A percentile compares a stretch with the other conserved stretches of the same genome.
Evolutionary conservation across 805 yeast species (phyloP).

Genomic region (Zygosaccharomyces kombuchaensis): DNA sequence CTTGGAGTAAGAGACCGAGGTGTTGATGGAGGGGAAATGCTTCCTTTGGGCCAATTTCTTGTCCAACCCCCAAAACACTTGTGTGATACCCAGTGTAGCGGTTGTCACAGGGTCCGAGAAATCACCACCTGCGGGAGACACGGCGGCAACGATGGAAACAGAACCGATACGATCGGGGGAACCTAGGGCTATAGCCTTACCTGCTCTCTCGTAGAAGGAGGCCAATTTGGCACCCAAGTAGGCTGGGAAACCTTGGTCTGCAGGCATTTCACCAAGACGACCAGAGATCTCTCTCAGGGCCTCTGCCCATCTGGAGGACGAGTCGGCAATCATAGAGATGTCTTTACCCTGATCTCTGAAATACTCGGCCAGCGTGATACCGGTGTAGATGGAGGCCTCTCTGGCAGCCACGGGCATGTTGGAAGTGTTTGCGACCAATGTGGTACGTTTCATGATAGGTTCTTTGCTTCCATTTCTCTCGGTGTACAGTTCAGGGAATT

Average conservation of each 20-base stretch:
- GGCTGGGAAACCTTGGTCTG: slow-evolving; percentile 99
- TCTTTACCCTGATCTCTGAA: slow-evolving; percentile 99
- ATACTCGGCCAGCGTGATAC: slow-evolving; percentile 97
- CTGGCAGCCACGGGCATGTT: slow-evolving; percentile 99
- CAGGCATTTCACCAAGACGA: slow-evolving; percentile 99
- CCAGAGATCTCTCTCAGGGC: slow-evolving; percentile 99
- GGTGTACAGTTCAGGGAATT: slow-evolving; percentile 95
- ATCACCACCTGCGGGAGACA: slow-evolving; percentile 99
- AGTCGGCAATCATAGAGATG: slow-evolving; percentile 99
- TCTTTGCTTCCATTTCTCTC: slow-evolving; percentile 90
- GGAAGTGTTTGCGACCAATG: slow-evolving; percentile 96
- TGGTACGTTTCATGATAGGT: slow-evolving; percentile 99
- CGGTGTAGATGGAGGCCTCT: slow-evolving; percentile 99
- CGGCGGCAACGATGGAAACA: slow-evolving; percentile 99
- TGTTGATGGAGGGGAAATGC: slow-evolving; percentile 98
- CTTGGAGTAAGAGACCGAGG: slow-evolving; percentile 94
- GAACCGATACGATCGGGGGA: slow-evolving; percentile 96
- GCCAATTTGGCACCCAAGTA: slow-evolving; percentile 98
- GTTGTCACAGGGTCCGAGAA: slow-evolving; percentile 99
- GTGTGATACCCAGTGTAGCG: slow-evolving; percentile 98
- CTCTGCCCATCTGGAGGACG: slow-evolving; percentile 99
- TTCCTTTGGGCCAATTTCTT: slow-evolving; percentile 98
- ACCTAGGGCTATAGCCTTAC: slow-evolving; percentile 91
- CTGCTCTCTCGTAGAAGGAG: slow-evolving; percentile 99
- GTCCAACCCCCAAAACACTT: slow-evolving; percentile 99